These are phyloP conservation scores for Cladophialophora chaetospira DNA, from an alignment of 2,329 filamentous ascomycete genomes.

Conservation along the genomic window DNA sequence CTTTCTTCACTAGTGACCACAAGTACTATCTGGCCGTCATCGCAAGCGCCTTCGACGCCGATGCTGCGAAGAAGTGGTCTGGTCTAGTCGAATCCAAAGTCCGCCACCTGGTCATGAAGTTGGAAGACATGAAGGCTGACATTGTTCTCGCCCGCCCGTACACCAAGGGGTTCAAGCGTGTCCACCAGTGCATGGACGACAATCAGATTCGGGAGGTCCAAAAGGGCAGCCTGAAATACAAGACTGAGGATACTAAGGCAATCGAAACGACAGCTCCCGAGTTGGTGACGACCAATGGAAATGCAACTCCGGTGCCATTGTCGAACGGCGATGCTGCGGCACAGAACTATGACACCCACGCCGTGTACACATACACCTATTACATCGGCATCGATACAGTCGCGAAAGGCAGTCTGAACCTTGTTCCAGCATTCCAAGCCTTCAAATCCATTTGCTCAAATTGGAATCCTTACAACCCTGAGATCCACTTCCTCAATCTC, in stretches of 20 bases:
- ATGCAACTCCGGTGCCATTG: conserved; percentile 41
- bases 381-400: conserved; percentile 71
- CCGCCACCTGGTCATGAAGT: conserved; percentile 75
- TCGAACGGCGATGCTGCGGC: conserved; percentile 45
- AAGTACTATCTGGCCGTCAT: conserved; percentile 94
- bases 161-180: conserved; percentile 86
- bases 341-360: conserved; percentile 47
- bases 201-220: conserved; percentile 64
- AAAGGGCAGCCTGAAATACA: conserved; percentile 63
- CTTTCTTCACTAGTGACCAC: conserved; percentile 89
- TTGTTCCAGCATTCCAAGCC: conserved; percentile 74
- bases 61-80: conserved; percentile 83
- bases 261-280: conserved; percentile 54
- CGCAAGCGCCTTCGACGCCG: conserved; percentile 77
- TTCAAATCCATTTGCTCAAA: conserved; percentile 81
- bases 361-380: conserved; percentile 84
- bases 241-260: conserved; percentile 56
- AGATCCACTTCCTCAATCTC: conserved; percentile 77
- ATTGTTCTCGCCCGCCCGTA: conserved; percentile 78
- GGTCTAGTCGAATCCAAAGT: conserved; percentile 94
- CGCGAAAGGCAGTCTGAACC: conserved; percentile 53
- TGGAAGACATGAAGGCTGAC: conserved; percentile 80
- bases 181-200: conserved; percentile 68
- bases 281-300: conserved; percentile 52
- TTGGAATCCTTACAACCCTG: conserved; percentile 73